A percentile compares a stretch with the other conserved stretches of the same genome.
Conservation (phyloP, 257 asterid species). For the Buddleja alternifolia region DNA sequence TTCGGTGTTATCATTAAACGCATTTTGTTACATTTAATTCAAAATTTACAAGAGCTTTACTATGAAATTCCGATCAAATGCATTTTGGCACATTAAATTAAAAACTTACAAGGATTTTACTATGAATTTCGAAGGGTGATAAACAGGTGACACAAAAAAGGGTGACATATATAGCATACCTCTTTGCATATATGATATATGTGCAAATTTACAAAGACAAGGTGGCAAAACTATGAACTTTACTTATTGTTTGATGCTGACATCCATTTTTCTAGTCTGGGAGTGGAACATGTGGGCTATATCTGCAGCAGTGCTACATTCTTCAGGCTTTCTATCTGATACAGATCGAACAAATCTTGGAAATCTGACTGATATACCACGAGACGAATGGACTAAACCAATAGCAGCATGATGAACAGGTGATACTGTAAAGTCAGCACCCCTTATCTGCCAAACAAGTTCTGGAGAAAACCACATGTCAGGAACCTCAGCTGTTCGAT, state of each 20-base stretch:
- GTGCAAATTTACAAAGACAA: too few relatives aligned
- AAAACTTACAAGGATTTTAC: too few relatives aligned
- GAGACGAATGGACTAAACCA: constrained; percentile 78
- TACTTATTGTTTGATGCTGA: constrained; percentile 33
- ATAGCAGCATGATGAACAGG: constrained; percentile 87
- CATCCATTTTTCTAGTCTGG: constrained; percentile 81
- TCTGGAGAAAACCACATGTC: constrained; percentile 85
- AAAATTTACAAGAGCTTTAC: too few relatives aligned
- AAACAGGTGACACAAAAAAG: too few relatives aligned
- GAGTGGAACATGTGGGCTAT: constrained; percentile 72
- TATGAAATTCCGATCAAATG: too few relatives aligned
- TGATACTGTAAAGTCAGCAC: constrained; percentile 80
- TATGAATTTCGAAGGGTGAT: too few relatives aligned
- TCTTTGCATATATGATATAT: too few relatives aligned
- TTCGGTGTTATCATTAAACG: too few relatives aligned
- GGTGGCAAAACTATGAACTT: not conserved
- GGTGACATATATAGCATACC: too few relatives aligned
- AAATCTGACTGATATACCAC: constrained; percentile 83
- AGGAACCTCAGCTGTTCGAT: constrained; percentile 72
- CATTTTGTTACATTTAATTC: too few relatives aligned
- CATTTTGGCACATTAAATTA: too few relatives aligned
- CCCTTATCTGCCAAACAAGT: constrained; percentile 82
- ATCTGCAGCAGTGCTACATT: constrained; percentile 73
- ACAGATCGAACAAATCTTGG: constrained; percentile 65
- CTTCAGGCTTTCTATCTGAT: constrained; percentile 79